phyloP scores from a whole-genome alignment of 768 basidiomycete genomes.

The Russula dissimulans region DNA sequence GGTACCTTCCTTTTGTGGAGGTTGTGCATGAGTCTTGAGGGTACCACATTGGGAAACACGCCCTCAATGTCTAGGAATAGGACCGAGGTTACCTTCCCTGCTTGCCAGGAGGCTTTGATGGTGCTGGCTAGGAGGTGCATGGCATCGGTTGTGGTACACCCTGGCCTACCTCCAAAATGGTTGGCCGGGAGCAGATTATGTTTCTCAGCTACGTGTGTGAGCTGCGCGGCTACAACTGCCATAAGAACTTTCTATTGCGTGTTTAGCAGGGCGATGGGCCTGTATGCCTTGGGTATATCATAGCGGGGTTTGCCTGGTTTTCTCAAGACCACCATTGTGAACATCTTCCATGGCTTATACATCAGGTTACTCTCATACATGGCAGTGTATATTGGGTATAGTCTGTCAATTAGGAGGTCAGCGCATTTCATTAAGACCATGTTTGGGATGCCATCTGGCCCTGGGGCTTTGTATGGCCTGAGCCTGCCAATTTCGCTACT shows the following conservation, averaged over 20 bases:
- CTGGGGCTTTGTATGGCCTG: neutral
- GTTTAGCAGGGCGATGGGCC: slow-evolving; percentile 19
- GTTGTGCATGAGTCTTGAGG: slow-evolving; percentile 20
- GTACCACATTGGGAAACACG: slow-evolving; percentile 34
- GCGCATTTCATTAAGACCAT: neutral
- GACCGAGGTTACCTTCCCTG: neutral
- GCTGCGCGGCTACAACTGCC: neutral
- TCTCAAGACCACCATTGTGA: neutral
- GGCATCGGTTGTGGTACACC: neutral
- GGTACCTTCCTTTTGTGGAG: too few relatives aligned
- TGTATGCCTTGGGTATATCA: too few relatives aligned
- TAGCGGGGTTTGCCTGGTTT: too few relatives aligned
- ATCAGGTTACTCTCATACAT: fast-evolving
- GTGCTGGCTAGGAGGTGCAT: slow-evolving; percentile 3
- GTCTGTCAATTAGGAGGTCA: neutral
- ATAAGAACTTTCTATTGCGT: slow-evolving; percentile 15
- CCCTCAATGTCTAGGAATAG: slow-evolving; percentile 37
- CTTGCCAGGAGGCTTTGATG: slow-evolving; percentile 24
- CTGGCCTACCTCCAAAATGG: too few relatives aligned
- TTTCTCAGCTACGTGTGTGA: too few relatives aligned
- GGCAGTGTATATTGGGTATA: neutral
- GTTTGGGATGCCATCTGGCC: neutral
- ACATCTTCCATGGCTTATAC: neutral
- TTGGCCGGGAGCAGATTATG: too few relatives aligned
- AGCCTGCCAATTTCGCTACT: too few relatives aligned